A percentile compares a stretch with the other conserved stretches of the same genome.
These are phyloP conservation scores for Anisogramma anomala DNA, from an alignment of 2,329 filamentous ascomycete species.

Conservation along the genomic window DNA sequence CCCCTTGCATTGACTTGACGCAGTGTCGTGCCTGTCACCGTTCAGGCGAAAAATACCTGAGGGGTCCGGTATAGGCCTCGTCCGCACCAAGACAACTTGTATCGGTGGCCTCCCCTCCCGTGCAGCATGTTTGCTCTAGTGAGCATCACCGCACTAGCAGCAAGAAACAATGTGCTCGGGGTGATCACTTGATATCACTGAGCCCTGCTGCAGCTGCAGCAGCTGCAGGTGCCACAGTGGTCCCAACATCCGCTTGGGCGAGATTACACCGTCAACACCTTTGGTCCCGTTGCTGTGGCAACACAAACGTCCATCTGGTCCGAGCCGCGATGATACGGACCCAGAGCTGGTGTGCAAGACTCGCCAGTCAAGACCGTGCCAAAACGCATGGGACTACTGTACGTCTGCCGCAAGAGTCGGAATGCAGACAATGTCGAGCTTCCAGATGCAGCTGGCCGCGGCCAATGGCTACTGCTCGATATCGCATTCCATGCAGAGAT, in stretches of 20 bases:
- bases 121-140: not conserved
- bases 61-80: not conserved
- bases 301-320: constrained; percentile 19
- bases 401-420: too few species aligned
- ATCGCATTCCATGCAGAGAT: constrained; percentile 7
- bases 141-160: not conserved
- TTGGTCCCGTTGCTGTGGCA: constrained; percentile 22
- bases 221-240: not conserved
- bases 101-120: not conserved
- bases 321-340: constrained; percentile 19
- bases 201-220: not conserved
- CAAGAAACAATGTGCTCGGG: not conserved
- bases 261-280: constrained; percentile 32
- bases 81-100: not conserved
- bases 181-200: not conserved
- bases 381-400: too few species aligned
- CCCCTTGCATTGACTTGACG: constrained; percentile 3
- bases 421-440: constrained; percentile 7
- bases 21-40: constrained; percentile 1
- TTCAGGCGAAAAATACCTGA: not conserved
- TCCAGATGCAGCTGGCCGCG: constrained; percentile 7
- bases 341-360: too few species aligned
- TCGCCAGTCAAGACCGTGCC: too few species aligned
- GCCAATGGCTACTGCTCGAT: constrained; percentile 6
- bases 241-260: not conserved